Conservation (phyloP, 441 rosid genomes). For the Euphorbia schlechtendalii region DNA sequence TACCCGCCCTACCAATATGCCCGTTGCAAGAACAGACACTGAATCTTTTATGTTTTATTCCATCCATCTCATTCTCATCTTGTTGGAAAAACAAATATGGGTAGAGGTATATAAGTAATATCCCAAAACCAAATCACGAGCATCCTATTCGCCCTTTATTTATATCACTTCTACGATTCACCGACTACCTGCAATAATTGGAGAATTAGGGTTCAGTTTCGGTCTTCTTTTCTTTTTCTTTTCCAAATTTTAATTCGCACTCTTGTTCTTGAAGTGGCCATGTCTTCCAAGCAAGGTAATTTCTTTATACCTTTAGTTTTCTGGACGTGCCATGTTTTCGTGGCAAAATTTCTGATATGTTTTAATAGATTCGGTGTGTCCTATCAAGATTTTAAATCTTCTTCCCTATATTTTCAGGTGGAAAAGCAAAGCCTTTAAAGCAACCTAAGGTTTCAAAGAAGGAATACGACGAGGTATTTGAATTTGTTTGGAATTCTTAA, state of each 20-base stretch:
- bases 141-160: too few relatives aligned
- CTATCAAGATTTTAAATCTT: neutral
- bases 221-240: conserved; percentile 6
- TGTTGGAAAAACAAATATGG: too few relatives aligned
- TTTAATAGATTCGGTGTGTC: neutral
- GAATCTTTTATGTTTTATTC: too few relatives aligned
- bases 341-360: neutral
- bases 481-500: too few relatives aligned
- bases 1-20: too few relatives aligned
- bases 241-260: conserved; percentile 12
- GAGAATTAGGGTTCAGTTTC: conserved; percentile 27
- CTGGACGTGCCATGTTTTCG: neutral
- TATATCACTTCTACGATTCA: neutral
- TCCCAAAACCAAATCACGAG: too few relatives aligned
- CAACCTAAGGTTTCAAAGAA: conserved; percentile 73
- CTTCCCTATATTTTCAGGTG: conserved; percentile 37
- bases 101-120: too few relatives aligned
- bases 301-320: neutral
- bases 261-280: conserved; percentile 31
- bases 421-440: conserved; percentile 96
- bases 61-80: too few relatives aligned
- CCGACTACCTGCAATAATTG: conserved; percentile 10
- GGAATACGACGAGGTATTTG: conserved; percentile 83
- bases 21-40: too few relatives aligned
- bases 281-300: conserved; percentile 93